These are phyloP conservation scores for Saitozyma podzolica DNA, from an alignment of 768 basidiomycete species.

Conservation along the genomic window DNA sequence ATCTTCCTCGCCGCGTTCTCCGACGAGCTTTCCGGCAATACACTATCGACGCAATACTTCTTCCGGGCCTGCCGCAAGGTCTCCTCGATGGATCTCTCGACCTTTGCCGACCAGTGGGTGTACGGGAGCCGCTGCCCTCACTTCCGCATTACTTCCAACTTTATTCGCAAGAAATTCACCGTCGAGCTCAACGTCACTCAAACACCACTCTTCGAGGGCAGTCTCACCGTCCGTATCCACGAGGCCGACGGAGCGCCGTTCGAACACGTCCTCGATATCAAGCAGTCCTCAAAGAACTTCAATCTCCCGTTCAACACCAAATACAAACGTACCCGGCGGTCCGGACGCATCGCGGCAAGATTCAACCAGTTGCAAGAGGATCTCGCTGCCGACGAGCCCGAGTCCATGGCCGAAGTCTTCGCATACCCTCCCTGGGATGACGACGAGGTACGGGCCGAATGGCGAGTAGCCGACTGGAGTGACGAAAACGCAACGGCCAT, in stretches of 20 bases:
- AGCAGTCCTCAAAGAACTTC: slow-evolving; percentile 82
- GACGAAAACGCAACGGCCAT: slow-evolving; percentile 92
- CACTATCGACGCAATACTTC: slow-evolving; percentile 85
- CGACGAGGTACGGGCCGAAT: slow-evolving; percentile 60
- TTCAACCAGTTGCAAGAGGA: slow-evolving; percentile 39
- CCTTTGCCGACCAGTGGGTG: slow-evolving; percentile 99
- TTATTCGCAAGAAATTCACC: slow-evolving; percentile 97
- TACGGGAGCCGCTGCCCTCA: slow-evolving; percentile 94
- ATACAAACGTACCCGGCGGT: slow-evolving; percentile 44
- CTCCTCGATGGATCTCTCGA: slow-evolving; percentile 69
- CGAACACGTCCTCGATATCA: slow-evolving; percentile 94
- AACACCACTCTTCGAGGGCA: slow-evolving; percentile 85
- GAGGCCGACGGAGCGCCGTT: slow-evolving; percentile 99
- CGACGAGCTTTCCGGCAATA: slow-evolving; percentile 78
- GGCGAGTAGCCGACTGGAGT: slow-evolving; percentile 97
- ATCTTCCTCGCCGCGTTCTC: slow-evolving; percentile 90
- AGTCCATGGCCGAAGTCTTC: slow-evolving; percentile 61
- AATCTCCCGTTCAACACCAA: slow-evolving; percentile 88
- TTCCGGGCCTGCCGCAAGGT: slow-evolving; percentile 88
- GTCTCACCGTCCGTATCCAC: slow-evolving; percentile 98
- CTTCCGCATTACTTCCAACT: slow-evolving; percentile 83
- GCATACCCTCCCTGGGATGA: slow-evolving; percentile 95
- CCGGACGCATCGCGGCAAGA: slow-evolving; percentile 39
- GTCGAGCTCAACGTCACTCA: slow-evolving; percentile 92
- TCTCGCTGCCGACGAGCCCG: slow-evolving; percentile 32